Evolutionary conservation across 495 filamentous ascomycete species (phyloP).

Genomic region (Trichoderma parareesei): DNA sequence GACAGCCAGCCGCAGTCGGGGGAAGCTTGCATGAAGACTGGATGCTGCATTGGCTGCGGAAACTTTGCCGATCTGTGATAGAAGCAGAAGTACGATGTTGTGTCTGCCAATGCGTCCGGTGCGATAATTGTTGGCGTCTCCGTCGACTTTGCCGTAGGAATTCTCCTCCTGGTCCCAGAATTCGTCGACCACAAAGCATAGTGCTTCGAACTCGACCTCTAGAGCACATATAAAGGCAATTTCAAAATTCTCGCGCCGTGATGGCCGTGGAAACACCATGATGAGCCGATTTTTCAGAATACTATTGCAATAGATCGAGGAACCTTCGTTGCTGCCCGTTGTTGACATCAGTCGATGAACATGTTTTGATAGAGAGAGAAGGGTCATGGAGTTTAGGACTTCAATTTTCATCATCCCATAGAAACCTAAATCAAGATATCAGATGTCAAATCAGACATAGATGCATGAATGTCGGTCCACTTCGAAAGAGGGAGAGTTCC

Average conservation of each 20-base stretch:
- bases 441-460: no score
- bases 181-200: conserved; percentile 23
- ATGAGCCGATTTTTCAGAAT: no score
- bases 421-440: no score
- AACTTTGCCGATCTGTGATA: conserved; percentile 28
- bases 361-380: no score
- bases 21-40: conserved; percentile 25
- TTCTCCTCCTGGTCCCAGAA: conserved; percentile 21
- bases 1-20: conserved; percentile 16
- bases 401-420: no score
- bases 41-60: conserved; percentile 24
- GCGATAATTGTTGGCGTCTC: conserved; percentile 28
- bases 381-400: no score
- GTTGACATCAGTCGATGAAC: no score
- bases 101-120: conserved; percentile 29
- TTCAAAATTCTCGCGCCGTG: conserved; percentile 16
- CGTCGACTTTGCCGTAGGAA: conserved; percentile 17
- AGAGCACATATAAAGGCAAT: conserved; percentile 25
- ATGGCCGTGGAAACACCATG: no score
- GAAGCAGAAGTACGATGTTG: conserved; percentile 27
- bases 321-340: no score
- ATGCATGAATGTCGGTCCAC: no score
- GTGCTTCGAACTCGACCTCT: conserved; percentile 24
- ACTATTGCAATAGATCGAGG: no score
- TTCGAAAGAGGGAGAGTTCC: no score